Conservation (phyloP, 306 rosid genomes). For the Lathyrus aphaca region DNA sequence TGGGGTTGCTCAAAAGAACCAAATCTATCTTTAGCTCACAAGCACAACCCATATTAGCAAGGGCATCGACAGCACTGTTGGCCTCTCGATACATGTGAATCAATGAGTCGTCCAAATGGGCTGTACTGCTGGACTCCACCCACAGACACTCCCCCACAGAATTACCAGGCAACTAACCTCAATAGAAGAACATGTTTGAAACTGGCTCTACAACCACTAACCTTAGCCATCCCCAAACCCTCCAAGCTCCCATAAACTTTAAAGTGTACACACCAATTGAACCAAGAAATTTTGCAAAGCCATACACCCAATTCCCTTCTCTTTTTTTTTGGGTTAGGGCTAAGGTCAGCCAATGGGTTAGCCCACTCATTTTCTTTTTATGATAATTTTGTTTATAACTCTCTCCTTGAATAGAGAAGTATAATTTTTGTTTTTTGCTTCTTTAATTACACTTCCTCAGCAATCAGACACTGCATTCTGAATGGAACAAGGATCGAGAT, state of each 20-base stretch:
- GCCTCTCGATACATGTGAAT: no score
- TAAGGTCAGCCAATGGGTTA: not conserved
- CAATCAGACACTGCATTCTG: not conserved
- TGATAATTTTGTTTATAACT: conserved; percentile 1
- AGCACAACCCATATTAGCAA: not conserved
- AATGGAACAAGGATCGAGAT: not conserved
- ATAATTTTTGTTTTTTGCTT: not conserved
- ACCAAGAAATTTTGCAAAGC: not conserved
- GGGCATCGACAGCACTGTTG: not conserved
- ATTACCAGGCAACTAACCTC: not conserved
- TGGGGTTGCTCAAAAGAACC: not conserved
- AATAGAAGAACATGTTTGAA: not conserved
- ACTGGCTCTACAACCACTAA: not conserved
- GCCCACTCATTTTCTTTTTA: not conserved
- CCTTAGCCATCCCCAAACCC: not conserved
- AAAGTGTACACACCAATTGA: not conserved
- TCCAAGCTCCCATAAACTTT: not conserved
- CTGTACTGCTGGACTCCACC: not conserved
- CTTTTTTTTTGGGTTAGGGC: not conserved
- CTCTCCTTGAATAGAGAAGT: not conserved
- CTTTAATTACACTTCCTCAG: not conserved
- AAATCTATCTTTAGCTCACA: not conserved
- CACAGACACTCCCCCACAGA: not conserved
- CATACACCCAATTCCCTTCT: not conserved
- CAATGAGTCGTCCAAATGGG: no score